phyloP scores from a whole-genome alignment of 169 alveolate species.

The Plasmodium billcollinsi region DNA sequence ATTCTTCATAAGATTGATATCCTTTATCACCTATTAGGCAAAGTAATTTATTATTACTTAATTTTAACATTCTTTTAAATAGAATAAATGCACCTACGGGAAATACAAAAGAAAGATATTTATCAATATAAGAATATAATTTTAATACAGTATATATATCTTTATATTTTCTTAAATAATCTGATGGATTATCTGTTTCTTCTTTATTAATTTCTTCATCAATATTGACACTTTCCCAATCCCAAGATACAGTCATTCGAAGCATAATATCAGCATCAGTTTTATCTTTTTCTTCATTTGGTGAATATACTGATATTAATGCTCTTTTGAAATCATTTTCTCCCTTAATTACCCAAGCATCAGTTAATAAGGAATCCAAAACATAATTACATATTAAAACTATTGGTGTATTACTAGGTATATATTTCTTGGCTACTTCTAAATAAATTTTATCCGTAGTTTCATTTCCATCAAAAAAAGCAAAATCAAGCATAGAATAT shows the following conservation, averaged over 20 bases:
- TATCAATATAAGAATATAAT: conserved; percentile 78
- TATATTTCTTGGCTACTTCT: conserved; percentile 70
- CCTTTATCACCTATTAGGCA: conserved; percentile 90
- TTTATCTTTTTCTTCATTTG: conserved; percentile 89
- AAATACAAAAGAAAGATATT: conserved; percentile 84
- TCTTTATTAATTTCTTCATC: conserved; percentile 63
- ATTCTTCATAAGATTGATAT: conserved; percentile 87
- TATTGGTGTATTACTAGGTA: conserved; percentile 82
- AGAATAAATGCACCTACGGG: conserved; percentile 87
- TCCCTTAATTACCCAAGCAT: conserved; percentile 81
- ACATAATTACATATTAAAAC: conserved; percentile 87
- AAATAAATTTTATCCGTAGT: conserved; percentile 78
- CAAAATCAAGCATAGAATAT: conserved; percentile 87
- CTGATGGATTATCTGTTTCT: conserved; percentile 37
- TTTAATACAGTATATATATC: conserved; percentile 79
- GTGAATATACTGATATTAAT: conserved; percentile 84
- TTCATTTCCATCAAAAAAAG: conserved; percentile 87
- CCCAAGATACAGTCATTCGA: conserved; percentile 91
- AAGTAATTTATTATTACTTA: conserved; percentile 81
- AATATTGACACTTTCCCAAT: conserved; percentile 72
- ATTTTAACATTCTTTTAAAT: conserved; percentile 79
- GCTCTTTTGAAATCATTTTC: conserved; percentile 85
- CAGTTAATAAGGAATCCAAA: conserved; percentile 88
- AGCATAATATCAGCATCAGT: conserved; percentile 90
- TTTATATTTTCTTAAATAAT: conserved; percentile 76